phyloP scores from a whole-genome alignment of 805 yeast species.

The Ogataea zsoltii region DNA sequence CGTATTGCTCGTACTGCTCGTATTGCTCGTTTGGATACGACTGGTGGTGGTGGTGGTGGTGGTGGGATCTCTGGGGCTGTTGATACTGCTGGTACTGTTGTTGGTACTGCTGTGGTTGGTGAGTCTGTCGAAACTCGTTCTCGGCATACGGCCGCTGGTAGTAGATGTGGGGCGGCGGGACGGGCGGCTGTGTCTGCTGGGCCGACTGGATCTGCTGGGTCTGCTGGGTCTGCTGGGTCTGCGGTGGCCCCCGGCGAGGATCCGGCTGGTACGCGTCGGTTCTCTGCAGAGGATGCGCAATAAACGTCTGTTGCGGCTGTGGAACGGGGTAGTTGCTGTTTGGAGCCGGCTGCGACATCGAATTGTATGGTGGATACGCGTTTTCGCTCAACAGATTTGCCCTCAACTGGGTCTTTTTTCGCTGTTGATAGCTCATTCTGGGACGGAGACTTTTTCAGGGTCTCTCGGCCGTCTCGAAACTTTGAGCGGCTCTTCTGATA shows the following conservation, averaged over 20 bases:
- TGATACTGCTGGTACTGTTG: slow-evolving; percentile 10
- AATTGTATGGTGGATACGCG: too few species aligned
- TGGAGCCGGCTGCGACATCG: neutral
- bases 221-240: neutral
- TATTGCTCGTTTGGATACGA: neutral
- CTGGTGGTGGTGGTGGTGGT: slow-evolving; percentile 3
- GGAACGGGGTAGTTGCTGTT: neutral
- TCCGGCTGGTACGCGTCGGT: neutral
- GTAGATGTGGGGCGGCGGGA: neutral
- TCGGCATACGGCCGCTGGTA: slow-evolving; percentile 7
- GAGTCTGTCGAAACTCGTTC: too few species aligned
- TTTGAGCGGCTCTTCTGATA: neutral
- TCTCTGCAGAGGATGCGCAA: slow-evolving; percentile 16
- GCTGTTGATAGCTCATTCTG: slow-evolving; percentile 17
- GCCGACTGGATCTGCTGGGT: neutral
- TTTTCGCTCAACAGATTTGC: slow-evolving; percentile 26
- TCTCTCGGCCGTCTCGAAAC: too few species aligned
- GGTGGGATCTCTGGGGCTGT: neutral
- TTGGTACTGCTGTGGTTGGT: slow-evolving; percentile 7
- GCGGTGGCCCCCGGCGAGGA: too few species aligned
- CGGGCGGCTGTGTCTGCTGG: neutral
- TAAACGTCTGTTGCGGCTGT: slow-evolving; percentile 8
- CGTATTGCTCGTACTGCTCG: too few species aligned
- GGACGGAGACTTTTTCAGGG: neutral
- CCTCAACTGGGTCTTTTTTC: slow-evolving; percentile 27